Evolutionary conservation across 2,329 filamentous ascomycete species (phyloP).

Genomic region (Penicillium sp.): DNA sequence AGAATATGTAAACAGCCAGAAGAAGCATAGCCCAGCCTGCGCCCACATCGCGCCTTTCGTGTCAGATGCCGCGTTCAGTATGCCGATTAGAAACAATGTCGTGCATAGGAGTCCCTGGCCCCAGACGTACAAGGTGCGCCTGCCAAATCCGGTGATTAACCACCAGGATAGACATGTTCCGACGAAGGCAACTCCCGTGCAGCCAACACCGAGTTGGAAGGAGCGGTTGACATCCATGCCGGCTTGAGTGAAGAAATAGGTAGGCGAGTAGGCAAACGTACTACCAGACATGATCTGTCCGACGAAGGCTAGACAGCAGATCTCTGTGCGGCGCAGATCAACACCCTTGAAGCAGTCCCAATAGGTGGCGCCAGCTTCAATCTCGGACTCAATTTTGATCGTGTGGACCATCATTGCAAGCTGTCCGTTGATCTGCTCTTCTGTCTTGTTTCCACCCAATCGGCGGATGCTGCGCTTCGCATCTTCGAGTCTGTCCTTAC

Average conservation of each 20-base stretch:
- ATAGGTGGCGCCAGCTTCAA: slow-evolving; percentile 30
- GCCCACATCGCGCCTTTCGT: slow-evolving; percentile 29
- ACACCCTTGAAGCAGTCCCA: slow-evolving; percentile 33
- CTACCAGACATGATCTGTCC: slow-evolving; percentile 39
- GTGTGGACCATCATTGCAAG: slow-evolving; percentile 41
- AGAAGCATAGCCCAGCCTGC: slow-evolving; percentile 46
- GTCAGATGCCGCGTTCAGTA: slow-evolving; percentile 22
- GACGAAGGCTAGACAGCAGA: slow-evolving; percentile 37
- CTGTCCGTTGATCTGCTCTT: slow-evolving; percentile 23
- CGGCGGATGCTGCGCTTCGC: slow-evolving; percentile 21
- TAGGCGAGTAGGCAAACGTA: slow-evolving; percentile 36
- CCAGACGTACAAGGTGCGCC: slow-evolving; percentile 40
- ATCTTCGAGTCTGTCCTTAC: slow-evolving; percentile 24
- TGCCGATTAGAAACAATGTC: slow-evolving; percentile 30
- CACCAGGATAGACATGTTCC: slow-evolving; percentile 52
- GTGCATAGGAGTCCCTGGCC: slow-evolving; percentile 30
- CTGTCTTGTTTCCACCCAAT: slow-evolving; percentile 23
- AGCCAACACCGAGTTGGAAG: slow-evolving; percentile 45
- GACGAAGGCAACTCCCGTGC: slow-evolving; percentile 51
- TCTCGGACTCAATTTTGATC: slow-evolving; percentile 32
- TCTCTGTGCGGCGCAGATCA: slow-evolving; percentile 42
- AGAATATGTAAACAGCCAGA: slow-evolving; percentile 55
- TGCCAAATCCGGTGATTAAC: slow-evolving; percentile 37
- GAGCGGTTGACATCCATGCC: slow-evolving; percentile 34
- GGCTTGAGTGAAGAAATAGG: slow-evolving; percentile 42